Percentiles rank a stretch among this genome's conserved stretches.
Conservation (phyloP, 106 monocot species). For the Platanthera guangdongensis region DNA sequence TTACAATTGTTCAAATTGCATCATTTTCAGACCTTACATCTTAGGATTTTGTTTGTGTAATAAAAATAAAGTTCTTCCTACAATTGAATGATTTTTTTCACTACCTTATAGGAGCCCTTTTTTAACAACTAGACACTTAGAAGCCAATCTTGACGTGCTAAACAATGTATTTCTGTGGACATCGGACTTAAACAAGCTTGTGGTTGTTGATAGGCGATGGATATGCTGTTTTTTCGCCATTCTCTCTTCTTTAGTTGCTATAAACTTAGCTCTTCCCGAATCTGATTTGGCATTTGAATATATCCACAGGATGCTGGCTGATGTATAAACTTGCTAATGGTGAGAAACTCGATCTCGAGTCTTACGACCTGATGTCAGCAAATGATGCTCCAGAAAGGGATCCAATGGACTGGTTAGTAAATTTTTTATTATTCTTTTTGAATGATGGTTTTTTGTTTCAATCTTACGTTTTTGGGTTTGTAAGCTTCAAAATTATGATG, state of each 20-base stretch:
- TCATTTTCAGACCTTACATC: background rate
- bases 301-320: constrained; percentile 77
- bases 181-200: background rate
- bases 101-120: background rate
- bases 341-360: constrained; percentile 47
- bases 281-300: background rate
- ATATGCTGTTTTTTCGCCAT: background rate
- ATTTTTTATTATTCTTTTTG: constrained; percentile 2
- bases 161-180: background rate
- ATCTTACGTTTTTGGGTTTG: background rate
- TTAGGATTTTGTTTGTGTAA: background rate
- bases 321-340: constrained; percentile 44
- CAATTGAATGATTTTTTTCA: background rate
- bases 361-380: constrained; percentile 74
- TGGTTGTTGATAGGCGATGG: background rate
- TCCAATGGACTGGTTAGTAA: constrained; percentile 71
- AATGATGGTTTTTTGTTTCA: background rate
- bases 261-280: background rate
- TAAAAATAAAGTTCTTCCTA: background rate
- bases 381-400: constrained; percentile 96
- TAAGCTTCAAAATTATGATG: background rate
- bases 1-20: no score
- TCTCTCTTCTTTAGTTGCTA: background rate
- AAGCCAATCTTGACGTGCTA: background rate
- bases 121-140: background rate